Conservation (phyloP, 257 asterid genomes). For the Hygrophila difformis region DNA sequence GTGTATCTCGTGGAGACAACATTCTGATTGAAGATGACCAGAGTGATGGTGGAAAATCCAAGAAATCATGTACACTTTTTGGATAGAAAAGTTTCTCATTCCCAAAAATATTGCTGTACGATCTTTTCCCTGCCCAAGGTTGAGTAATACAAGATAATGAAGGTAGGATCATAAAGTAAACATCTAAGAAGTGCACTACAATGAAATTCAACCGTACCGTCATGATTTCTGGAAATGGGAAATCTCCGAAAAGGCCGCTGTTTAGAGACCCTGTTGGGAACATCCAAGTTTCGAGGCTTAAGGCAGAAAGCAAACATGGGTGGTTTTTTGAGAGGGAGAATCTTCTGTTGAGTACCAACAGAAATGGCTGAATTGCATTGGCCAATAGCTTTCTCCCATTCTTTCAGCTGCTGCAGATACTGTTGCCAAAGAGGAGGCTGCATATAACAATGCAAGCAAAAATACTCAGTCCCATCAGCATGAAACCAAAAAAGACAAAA, state of each 20-base stretch:
- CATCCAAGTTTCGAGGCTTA: conserved; percentile 88
- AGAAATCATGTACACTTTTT: conserved; percentile 26
- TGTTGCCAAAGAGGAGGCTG: conserved; percentile 97
- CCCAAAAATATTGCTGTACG: conserved; percentile 27
- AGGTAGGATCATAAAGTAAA: too few species aligned
- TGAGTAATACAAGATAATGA: too few species aligned
- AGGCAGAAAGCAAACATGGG: conserved; percentile 88
- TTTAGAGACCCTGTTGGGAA: conserved; percentile 76
- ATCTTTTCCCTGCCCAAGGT: conserved; percentile 60
- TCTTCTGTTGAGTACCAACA: conserved; percentile 46
- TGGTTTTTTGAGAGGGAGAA: conserved; percentile 60
- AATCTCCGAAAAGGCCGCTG: conserved; percentile 84
- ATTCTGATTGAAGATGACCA: conserved; percentile 26
- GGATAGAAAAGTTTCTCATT: conserved; percentile 35
- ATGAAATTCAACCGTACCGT: too few species aligned
- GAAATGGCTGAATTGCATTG: conserved; percentile 36
- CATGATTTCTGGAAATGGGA: conserved; percentile 53
- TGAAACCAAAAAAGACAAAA: background rate
- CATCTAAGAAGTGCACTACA: too few species aligned
- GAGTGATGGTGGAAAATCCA: conserved; percentile 43
- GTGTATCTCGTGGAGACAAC: conserved; percentile 37
- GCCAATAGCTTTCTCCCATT: conserved; percentile 67
- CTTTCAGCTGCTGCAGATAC: conserved; percentile 78
- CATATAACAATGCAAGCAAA: conserved; percentile 14
- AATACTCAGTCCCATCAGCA: conserved; percentile 8